Conservation (phyloP, 768 basidiomycete genomes). For the Podaxis sp. region DNA sequence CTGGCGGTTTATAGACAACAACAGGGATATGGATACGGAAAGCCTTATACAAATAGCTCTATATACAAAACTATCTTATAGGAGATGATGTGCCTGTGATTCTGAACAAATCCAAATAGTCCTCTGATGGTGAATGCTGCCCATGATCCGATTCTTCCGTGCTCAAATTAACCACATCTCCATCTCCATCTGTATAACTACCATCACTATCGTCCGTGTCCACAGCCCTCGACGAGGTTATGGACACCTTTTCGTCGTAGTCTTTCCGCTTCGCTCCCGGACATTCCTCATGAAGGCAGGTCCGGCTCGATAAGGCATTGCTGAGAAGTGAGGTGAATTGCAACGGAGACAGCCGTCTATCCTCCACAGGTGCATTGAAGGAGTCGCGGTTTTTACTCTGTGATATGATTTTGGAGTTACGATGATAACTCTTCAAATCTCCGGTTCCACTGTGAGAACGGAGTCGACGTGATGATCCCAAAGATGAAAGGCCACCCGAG, state of each 20-base stretch:
- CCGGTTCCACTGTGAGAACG: background rate
- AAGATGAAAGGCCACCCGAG: background rate
- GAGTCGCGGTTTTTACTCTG: background rate
- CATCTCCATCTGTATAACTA: background rate
- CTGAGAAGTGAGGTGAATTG: conserved; percentile 34
- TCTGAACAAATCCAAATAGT: conserved; percentile 47
- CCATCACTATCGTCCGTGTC: background rate
- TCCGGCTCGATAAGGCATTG: conserved; percentile 33
- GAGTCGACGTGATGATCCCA: background rate
- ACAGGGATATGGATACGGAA: background rate
- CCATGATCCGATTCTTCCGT: background rate
- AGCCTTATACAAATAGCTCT: background rate
- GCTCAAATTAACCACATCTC: background rate
- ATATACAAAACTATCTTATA: background rate
- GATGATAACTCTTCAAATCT: background rate
- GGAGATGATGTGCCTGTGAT: conserved; percentile 26
- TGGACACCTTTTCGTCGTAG: background rate
- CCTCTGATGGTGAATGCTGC: conserved; percentile 33
- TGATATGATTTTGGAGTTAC: background rate
- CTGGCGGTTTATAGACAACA: background rate
- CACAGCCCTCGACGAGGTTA: background rate
- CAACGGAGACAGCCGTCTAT: background rate
- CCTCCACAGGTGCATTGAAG: background rate
- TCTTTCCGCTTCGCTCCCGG: background rate
- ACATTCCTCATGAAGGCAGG: conserved; percentile 23